These are phyloP conservation scores for Fibroporia radiculosa DNA, from an alignment of 768 basidiomycete genomes.

Conservation along the genomic window DNA sequence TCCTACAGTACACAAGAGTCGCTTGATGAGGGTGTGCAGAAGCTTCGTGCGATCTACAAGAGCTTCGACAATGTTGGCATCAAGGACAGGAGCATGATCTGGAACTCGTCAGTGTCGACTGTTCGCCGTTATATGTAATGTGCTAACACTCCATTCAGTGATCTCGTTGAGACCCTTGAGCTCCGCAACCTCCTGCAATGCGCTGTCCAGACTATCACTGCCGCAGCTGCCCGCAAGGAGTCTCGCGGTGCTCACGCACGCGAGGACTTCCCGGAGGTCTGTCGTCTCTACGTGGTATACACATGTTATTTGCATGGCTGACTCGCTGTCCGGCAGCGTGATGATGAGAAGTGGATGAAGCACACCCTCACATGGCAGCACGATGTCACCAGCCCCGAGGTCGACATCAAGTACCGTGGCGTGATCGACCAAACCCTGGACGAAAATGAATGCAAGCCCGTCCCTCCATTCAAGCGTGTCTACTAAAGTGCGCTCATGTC, in stretches of 20 bases:
- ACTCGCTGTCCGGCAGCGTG: constrained; percentile 46
- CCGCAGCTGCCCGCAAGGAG: constrained; percentile 91
- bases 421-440: constrained; percentile 87
- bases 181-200: constrained; percentile 93
- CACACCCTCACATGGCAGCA: constrained; percentile 92
- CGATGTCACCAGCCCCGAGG: constrained; percentile 67
- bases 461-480: constrained; percentile 96
- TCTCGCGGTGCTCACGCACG: constrained; percentile 98
- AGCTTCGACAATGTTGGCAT: constrained; percentile 88
- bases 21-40: constrained; percentile 88
- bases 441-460: constrained; percentile 92
- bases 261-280: constrained; percentile 92
- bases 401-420: constrained; percentile 81
- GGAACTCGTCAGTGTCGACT: constrained; percentile 78
- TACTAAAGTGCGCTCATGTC: constrained; percentile 64
- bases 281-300: too few relatives aligned
- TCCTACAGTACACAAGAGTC: constrained; percentile 67
- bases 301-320: neutral
- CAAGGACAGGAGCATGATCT: constrained; percentile 99
- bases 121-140: neutral
- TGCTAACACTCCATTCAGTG: constrained; percentile 37
- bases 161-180: constrained; percentile 95
- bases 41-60: constrained; percentile 80
- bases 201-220: constrained; percentile 91
- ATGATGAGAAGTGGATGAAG: constrained; percentile 93